These are phyloP conservation scores for Chytriomyces hyalinus DNA, from an alignment of 192 early-diverging fungal genomes.

Conservation along the genomic window DNA sequence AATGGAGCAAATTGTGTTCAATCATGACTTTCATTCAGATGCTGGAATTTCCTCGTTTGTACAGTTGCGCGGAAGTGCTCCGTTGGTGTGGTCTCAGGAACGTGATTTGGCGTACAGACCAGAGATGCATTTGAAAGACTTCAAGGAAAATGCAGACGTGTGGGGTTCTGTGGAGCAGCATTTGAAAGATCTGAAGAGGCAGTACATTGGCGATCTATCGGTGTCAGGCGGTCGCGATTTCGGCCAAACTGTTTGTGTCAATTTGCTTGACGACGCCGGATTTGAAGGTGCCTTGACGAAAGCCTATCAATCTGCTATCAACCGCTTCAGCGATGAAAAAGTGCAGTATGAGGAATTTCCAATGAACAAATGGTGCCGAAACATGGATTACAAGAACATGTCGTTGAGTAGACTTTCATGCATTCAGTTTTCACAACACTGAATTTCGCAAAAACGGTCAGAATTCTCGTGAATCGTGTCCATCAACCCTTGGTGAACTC, in stretches of 20 bases:
- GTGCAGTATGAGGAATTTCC: conserved; percentile 60
- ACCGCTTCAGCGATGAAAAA: conserved; percentile 45
- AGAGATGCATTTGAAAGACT: conserved; percentile 45
- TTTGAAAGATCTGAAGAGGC: conserved; percentile 47
- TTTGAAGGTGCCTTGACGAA: conserved; percentile 54
- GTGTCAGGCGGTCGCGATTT: conserved; percentile 35
- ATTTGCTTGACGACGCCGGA: conserved; percentile 57
- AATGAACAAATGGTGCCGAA: conserved; percentile 62
- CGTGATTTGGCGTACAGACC: conserved; percentile 56
- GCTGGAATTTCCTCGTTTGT: conserved; percentile 49
- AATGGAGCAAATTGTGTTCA: conserved; percentile 66
- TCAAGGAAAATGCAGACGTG: conserved; percentile 42
- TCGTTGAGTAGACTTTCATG: not conserved
- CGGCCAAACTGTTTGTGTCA: conserved; percentile 58
- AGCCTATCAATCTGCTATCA: conserved; percentile 49
- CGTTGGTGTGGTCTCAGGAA: conserved; percentile 59
- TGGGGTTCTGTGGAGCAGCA: conserved; percentile 54
- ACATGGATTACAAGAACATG: conserved; percentile 59
- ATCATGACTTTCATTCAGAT: conserved; percentile 50
- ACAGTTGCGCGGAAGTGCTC: conserved; percentile 61
- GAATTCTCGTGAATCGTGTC: conserved; percentile 53
- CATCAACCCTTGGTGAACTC: conserved; percentile 49
- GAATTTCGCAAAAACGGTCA: not conserved
- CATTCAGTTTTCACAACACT: not conserved
- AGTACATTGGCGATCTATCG: conserved; percentile 55